These are phyloP conservation scores for Trichoderma afroharzianum DNA, from an alignment of 2,329 filamentous ascomycete genomes.

Conservation along the genomic window DNA sequence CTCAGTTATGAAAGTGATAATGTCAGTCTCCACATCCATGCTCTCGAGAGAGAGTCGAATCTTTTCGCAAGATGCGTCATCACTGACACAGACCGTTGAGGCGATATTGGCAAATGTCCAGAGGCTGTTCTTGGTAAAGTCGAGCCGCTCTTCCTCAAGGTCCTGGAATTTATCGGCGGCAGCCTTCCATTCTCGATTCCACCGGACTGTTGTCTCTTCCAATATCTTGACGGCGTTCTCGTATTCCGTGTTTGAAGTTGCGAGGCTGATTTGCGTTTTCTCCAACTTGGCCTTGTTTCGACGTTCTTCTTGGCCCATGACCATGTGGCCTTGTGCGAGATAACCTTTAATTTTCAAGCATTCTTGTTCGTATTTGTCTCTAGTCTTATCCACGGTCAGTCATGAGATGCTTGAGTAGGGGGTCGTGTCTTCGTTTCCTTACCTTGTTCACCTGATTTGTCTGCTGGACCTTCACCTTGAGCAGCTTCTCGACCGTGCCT, in stretches of 20 bases:
- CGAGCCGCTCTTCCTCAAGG: constrained; percentile 91
- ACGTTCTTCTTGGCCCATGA: constrained; percentile 98
- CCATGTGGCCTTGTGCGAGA: constrained; percentile 97
- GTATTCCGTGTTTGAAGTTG: constrained; percentile 87
- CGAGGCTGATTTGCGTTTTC: constrained; percentile 95
- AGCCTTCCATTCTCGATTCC: constrained; percentile 98
- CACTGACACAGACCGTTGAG: constrained; percentile 95
- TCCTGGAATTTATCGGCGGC: constrained; percentile 99
- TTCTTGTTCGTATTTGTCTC: constrained; percentile 95
- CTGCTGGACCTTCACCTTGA: constrained; percentile 91
- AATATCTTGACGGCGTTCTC: constrained; percentile 88
- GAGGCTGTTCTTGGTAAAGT: constrained; percentile 95
- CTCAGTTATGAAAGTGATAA: constrained; percentile 81
- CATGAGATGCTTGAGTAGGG: background rate
- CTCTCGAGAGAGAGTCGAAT: constrained; percentile 88
- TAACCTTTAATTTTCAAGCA: constrained; percentile 98
- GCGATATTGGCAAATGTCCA: constrained; percentile 98
- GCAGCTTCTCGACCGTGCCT: constrained; percentile 84
- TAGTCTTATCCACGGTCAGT: constrained; percentile 50
- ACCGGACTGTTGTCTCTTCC: constrained; percentile 90
- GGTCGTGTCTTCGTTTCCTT: constrained; percentile 21
- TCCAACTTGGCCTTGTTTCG: constrained; percentile 99
- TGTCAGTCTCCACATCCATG: constrained; percentile 96
- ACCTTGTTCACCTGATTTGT: constrained; percentile 90
- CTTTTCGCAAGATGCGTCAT: constrained; percentile 95